Percentiles rank a stretch among this genome's conserved stretches.
phyloP scores from a whole-genome alignment of 2,329 filamentous ascomycete species.

The Curvularia eragrostidis region DNA sequence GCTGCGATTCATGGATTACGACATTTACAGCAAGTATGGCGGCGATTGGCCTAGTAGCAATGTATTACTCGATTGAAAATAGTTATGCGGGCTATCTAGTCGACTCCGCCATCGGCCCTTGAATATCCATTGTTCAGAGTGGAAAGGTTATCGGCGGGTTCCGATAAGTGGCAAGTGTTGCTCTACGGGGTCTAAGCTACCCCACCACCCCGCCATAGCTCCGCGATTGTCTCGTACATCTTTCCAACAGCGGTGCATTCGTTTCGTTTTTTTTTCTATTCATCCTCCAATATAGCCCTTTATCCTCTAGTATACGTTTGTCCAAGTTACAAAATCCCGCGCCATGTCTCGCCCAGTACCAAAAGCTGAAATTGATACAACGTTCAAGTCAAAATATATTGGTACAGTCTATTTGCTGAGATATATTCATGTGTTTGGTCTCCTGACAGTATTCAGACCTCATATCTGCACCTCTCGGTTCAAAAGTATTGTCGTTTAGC shows the following conservation, averaged over 20 bases:
- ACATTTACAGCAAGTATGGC: not conserved
- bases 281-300: not conserved
- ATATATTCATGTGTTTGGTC: not conserved
- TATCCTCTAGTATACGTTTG: not conserved
- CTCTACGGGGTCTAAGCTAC: conserved; percentile 24
- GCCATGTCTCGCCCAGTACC: conserved; percentile 52
- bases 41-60: conserved; percentile 2
- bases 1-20: not conserved
- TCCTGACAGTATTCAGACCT: conserved; percentile 51
- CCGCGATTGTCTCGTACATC: conserved; percentile 5
- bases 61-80: conserved; percentile 5
- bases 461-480: conserved; percentile 59
- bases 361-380: conserved; percentile 59
- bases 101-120: conserved; percentile 22
- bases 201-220: conserved; percentile 25
- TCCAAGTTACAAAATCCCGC: not conserved
- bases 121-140: conserved; percentile 13
- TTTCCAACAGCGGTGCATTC: conserved; percentile 5
- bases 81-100: conserved; percentile 11
- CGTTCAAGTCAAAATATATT: conserved; percentile 63
- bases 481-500: conserved; percentile 62
- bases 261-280: not conserved
- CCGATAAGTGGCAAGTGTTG: conserved; percentile 16
- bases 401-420: conserved; percentile 36
- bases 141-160: conserved; percentile 20